Conservation (phyloP, 2,329 filamentous ascomycete genomes). For the Sordariomycetes sp. region DNA sequence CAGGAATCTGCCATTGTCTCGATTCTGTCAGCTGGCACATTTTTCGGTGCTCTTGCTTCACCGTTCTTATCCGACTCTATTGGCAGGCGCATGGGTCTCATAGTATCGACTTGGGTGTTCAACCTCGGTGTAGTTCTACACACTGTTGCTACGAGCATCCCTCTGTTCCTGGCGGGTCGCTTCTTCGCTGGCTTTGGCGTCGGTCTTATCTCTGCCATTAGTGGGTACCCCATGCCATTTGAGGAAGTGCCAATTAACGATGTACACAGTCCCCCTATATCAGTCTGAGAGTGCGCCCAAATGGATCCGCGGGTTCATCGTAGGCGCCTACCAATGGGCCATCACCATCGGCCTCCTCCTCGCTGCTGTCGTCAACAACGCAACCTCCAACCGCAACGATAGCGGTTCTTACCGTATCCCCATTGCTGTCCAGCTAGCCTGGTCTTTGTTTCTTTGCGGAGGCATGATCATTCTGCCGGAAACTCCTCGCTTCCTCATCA, state of each 20-base stretch:
- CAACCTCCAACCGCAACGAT: slow-evolving; percentile 43
- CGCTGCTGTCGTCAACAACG: slow-evolving; percentile 56
- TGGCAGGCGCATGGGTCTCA: slow-evolving; percentile 52
- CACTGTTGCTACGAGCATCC: slow-evolving; percentile 45
- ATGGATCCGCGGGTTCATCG: slow-evolving; percentile 64
- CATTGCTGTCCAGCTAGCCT: slow-evolving; percentile 55
- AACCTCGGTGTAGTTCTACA: slow-evolving; percentile 56
- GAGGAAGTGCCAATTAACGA: not conserved
- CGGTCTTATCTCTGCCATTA: slow-evolving; percentile 55
- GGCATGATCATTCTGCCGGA: slow-evolving; percentile 64
- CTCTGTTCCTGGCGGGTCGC: slow-evolving; percentile 56
- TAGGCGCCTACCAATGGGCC: slow-evolving; percentile 59
- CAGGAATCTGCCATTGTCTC: slow-evolving; percentile 60
- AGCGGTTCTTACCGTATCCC: slow-evolving; percentile 55
- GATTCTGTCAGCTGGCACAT: slow-evolving; percentile 68
- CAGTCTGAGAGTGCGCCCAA: slow-evolving; percentile 66
- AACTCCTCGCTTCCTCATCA: slow-evolving; percentile 63
- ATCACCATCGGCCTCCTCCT: slow-evolving; percentile 63
- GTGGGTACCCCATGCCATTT: slow-evolving; percentile 20
- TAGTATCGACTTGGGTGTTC: slow-evolving; percentile 50
- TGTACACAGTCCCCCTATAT: slow-evolving; percentile 53
- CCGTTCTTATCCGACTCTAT: slow-evolving; percentile 51
- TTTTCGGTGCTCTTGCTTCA: slow-evolving; percentile 55
- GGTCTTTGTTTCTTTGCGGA: slow-evolving; percentile 55
- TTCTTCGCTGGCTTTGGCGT: slow-evolving; percentile 63